Conservation (phyloP, 805 yeast species). For the Ogataea ganodermae region DNA sequence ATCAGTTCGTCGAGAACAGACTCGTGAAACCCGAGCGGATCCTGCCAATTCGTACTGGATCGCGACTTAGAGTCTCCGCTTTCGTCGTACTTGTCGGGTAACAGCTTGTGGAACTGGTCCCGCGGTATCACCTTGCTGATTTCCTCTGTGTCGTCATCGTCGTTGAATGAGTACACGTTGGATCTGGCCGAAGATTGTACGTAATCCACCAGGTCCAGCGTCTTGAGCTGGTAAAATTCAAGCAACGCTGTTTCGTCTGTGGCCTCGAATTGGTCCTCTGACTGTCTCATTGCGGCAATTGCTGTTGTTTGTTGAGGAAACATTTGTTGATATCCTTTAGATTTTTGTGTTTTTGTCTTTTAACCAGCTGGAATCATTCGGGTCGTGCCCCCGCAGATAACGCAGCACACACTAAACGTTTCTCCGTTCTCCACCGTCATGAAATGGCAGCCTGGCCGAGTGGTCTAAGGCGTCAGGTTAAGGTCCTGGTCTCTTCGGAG, state of each 20-base stretch:
- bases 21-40: constrained; percentile 58
- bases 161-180: constrained; percentile 14
- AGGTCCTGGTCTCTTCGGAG: constrained; percentile 80
- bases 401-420: not conserved
- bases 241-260: constrained; percentile 22
- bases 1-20: constrained; percentile 45
- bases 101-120: constrained; percentile 27
- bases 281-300: not conserved
- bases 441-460: constrained; percentile 45
- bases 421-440: not conserved
- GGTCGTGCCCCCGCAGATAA: not conserved
- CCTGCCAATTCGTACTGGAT: constrained; percentile 29
- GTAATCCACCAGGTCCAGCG: constrained; percentile 41
- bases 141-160: constrained; percentile 13
- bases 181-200: constrained; percentile 24
- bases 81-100: constrained; percentile 23
- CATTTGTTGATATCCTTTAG: too few relatives aligned
- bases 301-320: too few relatives aligned
- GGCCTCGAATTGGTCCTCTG: not conserved
- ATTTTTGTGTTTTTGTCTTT: not conserved
- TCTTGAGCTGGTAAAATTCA: constrained; percentile 45
- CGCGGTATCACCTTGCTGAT: constrained; percentile 23
- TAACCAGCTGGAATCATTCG: not conserved
- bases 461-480: constrained; percentile 45
- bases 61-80: not conserved